A percentile compares a stretch with the other conserved stretches of the same genome.
These are phyloP conservation scores for Yamadazyma trypodendri DNA, from an alignment of 1,139 yeast species.

Conservation along the genomic window DNA sequence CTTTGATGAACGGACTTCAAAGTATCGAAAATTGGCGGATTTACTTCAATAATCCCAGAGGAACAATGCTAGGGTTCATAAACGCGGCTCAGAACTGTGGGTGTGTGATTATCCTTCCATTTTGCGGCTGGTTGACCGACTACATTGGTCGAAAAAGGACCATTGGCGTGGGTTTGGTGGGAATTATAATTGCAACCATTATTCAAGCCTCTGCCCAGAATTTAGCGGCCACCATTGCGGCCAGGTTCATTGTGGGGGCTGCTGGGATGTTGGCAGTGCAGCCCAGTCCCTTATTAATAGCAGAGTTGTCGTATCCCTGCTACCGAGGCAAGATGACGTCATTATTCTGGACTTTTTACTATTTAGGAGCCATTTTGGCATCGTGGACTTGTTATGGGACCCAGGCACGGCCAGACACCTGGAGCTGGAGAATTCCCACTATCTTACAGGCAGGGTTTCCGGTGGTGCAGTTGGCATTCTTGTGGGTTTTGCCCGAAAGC, in stretches of 20 bases:
- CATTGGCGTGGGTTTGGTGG: constrained; percentile 8
- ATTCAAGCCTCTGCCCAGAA: constrained; percentile 10
- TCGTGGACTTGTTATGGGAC: constrained; percentile 56
- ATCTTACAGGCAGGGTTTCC: constrained; percentile 52
- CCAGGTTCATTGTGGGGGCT: constrained; percentile 54
- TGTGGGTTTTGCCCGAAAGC: constrained; percentile 60
- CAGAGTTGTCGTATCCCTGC: constrained; percentile 59
- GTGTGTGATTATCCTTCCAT: constrained; percentile 14
- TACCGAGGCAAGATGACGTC: constrained; percentile 60
- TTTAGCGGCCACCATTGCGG: constrained; percentile 48
- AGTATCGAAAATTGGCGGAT: constrained; percentile 17
- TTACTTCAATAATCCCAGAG: constrained; percentile 16
- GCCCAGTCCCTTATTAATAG: constrained; percentile 56
- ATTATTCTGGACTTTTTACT: constrained; percentile 56
- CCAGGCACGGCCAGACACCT: constrained; percentile 42
- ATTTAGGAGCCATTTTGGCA: constrained; percentile 59
- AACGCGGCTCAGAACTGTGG: constrained; percentile 19
- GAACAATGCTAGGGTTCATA: constrained; percentile 22
- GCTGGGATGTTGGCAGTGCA: constrained; percentile 66
- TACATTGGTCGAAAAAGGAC: constrained; percentile 8
- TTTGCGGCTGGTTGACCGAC: constrained; percentile 16
- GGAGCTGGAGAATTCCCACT: constrained; percentile 50
- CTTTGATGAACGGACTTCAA: constrained; percentile 19
- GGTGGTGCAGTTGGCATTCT: constrained; percentile 7
- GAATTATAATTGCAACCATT: constrained; percentile 8